Percentiles rank a stretch among this genome's conserved stretches.
These are phyloP conservation scores for Fusarium drepaniforme DNA, from an alignment of 2,329 filamentous ascomycete species.

Conservation along the genomic window DNA sequence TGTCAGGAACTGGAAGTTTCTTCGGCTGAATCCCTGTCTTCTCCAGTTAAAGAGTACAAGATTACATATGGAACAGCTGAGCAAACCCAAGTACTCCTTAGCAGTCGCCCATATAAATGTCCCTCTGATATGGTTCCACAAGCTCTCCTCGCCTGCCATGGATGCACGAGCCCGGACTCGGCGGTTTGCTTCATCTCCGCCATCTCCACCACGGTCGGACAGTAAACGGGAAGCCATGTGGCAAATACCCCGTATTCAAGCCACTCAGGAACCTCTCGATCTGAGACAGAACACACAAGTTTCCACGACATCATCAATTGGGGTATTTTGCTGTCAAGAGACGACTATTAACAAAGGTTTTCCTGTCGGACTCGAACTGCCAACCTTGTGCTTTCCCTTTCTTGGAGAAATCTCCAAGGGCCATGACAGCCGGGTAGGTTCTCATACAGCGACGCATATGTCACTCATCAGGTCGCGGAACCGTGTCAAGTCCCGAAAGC, in stretches of 20 bases:
- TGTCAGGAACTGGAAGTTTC: background rate
- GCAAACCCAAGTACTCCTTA: background rate
- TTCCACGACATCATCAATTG: background rate
- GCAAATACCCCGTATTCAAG: background rate
- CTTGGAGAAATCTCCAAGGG: background rate
- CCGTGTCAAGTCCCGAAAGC: background rate
- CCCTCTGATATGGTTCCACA: background rate
- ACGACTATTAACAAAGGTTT: background rate
- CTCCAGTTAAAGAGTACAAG: background rate
- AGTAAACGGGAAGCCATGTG: background rate
- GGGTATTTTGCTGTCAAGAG: background rate
- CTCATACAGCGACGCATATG: background rate
- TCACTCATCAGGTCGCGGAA: background rate
- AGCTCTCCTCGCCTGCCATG: background rate
- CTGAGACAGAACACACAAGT: too few relatives aligned
- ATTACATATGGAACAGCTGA: accelerated
- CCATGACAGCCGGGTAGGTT: background rate
- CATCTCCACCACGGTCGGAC: background rate
- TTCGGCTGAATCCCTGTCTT: background rate
- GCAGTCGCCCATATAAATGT: background rate
- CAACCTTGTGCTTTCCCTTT: background rate
- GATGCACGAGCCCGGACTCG: background rate
- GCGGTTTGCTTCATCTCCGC: background rate
- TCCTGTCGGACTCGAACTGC: background rate
- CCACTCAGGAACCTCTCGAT: background rate